Evolutionary conservation across 768 basidiomycete species (phyloP), one percentile per base, ranked within the genome.

Genomic region (Auricularia cornea): DNA sequence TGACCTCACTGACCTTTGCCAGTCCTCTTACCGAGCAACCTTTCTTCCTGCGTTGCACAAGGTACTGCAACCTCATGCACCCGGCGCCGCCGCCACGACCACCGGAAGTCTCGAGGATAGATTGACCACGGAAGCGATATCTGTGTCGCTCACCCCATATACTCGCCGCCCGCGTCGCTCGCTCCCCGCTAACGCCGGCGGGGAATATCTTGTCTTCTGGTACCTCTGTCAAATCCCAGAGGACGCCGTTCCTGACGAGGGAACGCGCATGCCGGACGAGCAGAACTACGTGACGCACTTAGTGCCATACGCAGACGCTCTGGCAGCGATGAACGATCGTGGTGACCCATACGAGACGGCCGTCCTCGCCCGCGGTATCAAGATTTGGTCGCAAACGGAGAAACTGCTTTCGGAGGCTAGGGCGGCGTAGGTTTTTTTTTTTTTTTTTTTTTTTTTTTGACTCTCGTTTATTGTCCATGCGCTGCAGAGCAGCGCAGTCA

Each of bases 251-350:
- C 76, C 73, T 16, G 76, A 83, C 28, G 66, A 70, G 33, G 77
- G 79, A 18, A 87, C 85, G 14, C 81, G 82, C 8, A 87, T 85
- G 84, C 71, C 79, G 0, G 77, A 87, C 67, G 86, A 87, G 68
- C 70, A 78, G 65, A 68, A 76, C 59, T 88, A 79, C 69, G 65
- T 71, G 41, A 75, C 80, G 16, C 71, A 78, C 63, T 69, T 87
- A 14, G 56, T 84, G 3, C 61, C 72, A 0, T 69, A 75, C n/a
- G 76, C 82, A 0, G 77, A 82, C n/a, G 86, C 83, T 8, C 54
- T 57, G 30, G 28, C 6, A 26, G 29, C 16, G 11, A 57, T 57
- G 54, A 38, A 14, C 35, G 35, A 38, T 38, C 4, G 35, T 14
- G 35, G 35, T 14, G 35, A 38, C 35, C 8, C 16, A 8, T 38